phyloP scores from a whole-genome alignment of 2,329 filamentous ascomycete genomes.

The Parafenestella ontariensis region DNA sequence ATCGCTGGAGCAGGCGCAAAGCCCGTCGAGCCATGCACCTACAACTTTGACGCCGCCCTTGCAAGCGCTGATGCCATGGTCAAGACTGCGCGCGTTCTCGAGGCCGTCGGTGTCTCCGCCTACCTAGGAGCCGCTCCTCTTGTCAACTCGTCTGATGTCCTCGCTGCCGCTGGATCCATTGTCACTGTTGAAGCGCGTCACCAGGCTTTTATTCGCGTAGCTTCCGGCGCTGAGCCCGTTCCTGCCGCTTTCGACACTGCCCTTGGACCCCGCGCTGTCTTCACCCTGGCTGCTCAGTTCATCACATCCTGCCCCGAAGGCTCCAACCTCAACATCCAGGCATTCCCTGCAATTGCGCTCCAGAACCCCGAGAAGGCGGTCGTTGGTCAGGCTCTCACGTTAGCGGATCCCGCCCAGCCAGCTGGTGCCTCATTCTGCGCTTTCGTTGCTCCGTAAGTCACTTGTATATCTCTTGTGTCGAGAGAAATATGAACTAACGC shows the following conservation, averaged over 20 bases:
- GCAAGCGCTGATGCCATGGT: constrained; percentile 72
- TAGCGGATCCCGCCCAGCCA: constrained; percentile 46
- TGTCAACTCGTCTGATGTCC: constrained; percentile 64
- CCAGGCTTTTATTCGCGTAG: constrained; percentile 73
- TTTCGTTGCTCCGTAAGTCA: constrained; percentile 67
- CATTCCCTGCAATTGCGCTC: constrained; percentile 66
- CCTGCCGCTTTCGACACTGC: constrained; percentile 75
- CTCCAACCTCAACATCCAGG: constrained; percentile 67
- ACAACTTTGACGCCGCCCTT: constrained; percentile 69
- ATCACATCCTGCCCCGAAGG: constrained; percentile 72
- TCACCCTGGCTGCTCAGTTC: constrained; percentile 76
- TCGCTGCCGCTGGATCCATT: constrained; percentile 72
- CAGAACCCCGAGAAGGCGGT: constrained; percentile 58
- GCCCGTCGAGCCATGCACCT: constrained; percentile 73
- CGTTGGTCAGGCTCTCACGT: constrained; percentile 49
- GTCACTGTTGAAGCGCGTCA: constrained; percentile 77
- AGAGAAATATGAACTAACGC: constrained; percentile 23
- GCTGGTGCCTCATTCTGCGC: constrained; percentile 66
- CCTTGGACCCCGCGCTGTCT: constrained; percentile 72
- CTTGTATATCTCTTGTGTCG: constrained; percentile 27
- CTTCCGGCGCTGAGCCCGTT: constrained; percentile 64
- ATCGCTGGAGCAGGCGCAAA: constrained; percentile 68
- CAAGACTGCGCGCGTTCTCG: constrained; percentile 71
- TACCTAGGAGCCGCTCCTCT: constrained; percentile 74
- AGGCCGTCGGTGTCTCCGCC: constrained; percentile 76